phyloP scores from a whole-genome alignment of 225 moss, liverwort and hornwort species.

The Neckera pumila region DNA sequence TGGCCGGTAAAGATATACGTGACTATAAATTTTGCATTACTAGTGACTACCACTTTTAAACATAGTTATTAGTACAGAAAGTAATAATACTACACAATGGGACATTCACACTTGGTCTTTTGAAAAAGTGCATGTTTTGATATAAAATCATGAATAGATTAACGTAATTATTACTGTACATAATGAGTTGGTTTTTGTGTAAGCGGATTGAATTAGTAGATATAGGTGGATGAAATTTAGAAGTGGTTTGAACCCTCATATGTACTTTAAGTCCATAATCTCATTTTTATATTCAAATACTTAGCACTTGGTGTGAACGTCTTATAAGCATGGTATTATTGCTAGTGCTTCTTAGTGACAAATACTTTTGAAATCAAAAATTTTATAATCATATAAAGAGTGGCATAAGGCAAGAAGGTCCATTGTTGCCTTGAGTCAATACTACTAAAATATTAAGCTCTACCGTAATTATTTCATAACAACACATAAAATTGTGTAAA shows the following conservation, averaged over 20 bases:
- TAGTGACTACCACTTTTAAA: neutral
- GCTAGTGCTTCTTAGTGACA: neutral
- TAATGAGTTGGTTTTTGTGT: neutral
- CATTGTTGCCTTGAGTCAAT: neutral
- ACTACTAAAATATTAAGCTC: neutral
- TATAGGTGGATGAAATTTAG: neutral
- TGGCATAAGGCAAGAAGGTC: neutral
- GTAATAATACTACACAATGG: neutral
- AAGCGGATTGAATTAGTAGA: neutral
- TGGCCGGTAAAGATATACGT: fast-evolving
- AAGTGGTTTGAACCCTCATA: neutral
- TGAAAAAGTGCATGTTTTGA: neutral
- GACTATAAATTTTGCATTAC: too few species aligned
- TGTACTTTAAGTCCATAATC: neutral
- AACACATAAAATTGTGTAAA: neutral
- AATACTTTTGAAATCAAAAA: neutral
- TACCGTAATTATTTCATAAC: too few species aligned
- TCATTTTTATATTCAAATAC: neutral
- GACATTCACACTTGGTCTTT: neutral
- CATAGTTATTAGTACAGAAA: fast-evolving
- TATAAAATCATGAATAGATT: too few species aligned
- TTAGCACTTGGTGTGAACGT: too few species aligned
- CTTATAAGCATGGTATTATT: neutral
- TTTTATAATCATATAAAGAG: neutral
- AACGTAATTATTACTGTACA: neutral